These are phyloP conservation scores for Allium fistulosum DNA, from an alignment of 106 monocot species.

Conservation along the genomic window DNA sequence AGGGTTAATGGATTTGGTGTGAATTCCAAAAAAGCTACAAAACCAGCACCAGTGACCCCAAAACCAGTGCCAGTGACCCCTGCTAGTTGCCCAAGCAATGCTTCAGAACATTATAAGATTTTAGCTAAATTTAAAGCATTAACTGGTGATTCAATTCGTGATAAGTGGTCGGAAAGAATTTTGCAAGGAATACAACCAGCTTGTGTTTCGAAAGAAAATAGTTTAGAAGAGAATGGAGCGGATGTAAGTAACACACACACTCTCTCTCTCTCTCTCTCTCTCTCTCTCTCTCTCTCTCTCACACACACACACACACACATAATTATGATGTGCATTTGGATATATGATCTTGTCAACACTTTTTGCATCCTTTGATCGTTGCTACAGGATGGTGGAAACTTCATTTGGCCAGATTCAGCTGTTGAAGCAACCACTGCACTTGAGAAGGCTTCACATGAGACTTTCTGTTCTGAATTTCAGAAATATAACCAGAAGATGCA, in stretches of 20 bases:
- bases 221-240: conserved; percentile 14
- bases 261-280: too few relatives aligned
- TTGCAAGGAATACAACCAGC: conserved; percentile 53
- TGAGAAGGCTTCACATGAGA: conserved; percentile 69
- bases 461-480: conserved; percentile 65
- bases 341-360: too few relatives aligned
- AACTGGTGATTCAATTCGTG: conserved; percentile 61
- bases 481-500: conserved; percentile 98
- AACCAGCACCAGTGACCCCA: conserved; percentile 7
- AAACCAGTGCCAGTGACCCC: conserved; percentile 33
- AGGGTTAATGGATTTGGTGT: conserved; percentile 24
- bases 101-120: conserved; percentile 45
- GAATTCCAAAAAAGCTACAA: conserved; percentile 29
- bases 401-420: conserved; percentile 60
- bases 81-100: conserved; percentile 46
- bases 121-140: conserved; percentile 62
- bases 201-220: conserved; percentile 42
- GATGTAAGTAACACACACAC: conserved; percentile 1
- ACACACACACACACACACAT: too few relatives aligned
- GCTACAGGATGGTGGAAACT: conserved; percentile 20
- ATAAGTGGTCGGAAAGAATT: conserved; percentile 86
- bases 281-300: too few relatives aligned
- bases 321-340: too few relatives aligned
- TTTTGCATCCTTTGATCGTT: too few relatives aligned
- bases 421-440: conserved; percentile 54